Conservation (phyloP, 345 rosid species). For the Hibiscus mutabilis region DNA sequence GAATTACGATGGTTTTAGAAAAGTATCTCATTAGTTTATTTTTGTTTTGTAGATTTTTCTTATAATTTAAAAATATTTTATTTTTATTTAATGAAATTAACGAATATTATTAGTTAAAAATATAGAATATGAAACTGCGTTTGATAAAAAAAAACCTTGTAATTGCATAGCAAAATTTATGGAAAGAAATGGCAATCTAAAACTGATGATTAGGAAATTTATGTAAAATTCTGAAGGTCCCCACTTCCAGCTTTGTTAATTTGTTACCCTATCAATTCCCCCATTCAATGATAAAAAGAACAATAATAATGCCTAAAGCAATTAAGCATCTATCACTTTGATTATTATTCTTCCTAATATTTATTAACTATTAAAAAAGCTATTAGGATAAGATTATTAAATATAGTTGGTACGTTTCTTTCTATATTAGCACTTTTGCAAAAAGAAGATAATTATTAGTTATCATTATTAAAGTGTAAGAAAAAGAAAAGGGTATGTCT, state of each 20-base stretch:
- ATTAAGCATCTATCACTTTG: slow-evolving; percentile 7
- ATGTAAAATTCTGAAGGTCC: slow-evolving; percentile 11
- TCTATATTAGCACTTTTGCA: slow-evolving; percentile 1
- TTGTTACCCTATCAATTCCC: background rate
- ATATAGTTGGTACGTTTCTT: background rate
- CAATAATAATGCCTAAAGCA: background rate
- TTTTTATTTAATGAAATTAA: too few relatives aligned
- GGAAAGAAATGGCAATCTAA: too few relatives aligned
- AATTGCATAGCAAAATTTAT: too few relatives aligned
- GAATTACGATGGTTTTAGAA: too few relatives aligned
- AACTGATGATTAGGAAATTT: slow-evolving; percentile 5
- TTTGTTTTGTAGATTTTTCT: too few relatives aligned
- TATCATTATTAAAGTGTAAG: background rate
- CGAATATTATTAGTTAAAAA: too few relatives aligned
- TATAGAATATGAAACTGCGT: too few relatives aligned
- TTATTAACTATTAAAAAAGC: background rate
- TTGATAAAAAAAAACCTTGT: too few relatives aligned
- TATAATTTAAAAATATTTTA: too few relatives aligned
- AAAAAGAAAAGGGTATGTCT: background rate
- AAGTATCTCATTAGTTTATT: too few relatives aligned
- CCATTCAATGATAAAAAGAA: background rate
- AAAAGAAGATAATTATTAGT: background rate
- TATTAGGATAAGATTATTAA: background rate
- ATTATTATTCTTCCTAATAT: slow-evolving; percentile 1
- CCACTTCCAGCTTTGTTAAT: background rate